These are phyloP conservation scores for Picochlorum sp. DNA, from an alignment of 139 green algal genomes.

Conservation along the genomic window DNA sequence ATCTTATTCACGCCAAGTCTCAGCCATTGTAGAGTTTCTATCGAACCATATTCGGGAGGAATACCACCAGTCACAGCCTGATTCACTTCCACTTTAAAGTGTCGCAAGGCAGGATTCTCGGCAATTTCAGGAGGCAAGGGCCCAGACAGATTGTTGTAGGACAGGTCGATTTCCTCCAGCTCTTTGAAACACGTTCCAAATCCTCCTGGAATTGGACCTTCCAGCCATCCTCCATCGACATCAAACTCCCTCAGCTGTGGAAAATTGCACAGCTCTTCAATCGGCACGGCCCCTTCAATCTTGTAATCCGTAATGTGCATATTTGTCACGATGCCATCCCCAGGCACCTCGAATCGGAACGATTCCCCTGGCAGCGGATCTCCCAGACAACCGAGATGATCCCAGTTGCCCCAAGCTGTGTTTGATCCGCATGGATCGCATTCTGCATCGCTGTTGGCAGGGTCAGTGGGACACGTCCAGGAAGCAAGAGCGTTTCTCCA, in stretches of 20 bases:
- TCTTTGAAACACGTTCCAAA: conserved; percentile 18
- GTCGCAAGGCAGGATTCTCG: conserved; percentile 3
- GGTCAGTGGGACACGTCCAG: conserved; percentile 11
- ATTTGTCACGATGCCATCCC: conserved; percentile 13
- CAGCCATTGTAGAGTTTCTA: conserved; percentile 8
- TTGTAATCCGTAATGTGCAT: conserved; percentile 26
- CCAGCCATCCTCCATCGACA: conserved; percentile 14
- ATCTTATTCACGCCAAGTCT: conserved; percentile 16
- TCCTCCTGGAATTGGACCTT: conserved; percentile 6
- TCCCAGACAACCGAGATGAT: conserved; percentile 16
- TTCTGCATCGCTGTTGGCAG: background rate
- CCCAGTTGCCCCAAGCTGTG: conserved; percentile 13
- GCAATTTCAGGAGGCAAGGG: conserved; percentile 14
- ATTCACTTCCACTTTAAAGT: conserved; percentile 19
- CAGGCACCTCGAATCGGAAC: background rate
- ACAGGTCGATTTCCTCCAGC: conserved; percentile 25
- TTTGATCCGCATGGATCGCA: conserved; percentile 9
- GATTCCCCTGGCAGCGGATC: background rate
- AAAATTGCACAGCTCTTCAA: conserved; percentile 16
- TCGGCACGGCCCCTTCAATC: conserved; percentile 12
- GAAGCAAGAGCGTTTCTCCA: conserved; percentile 12
- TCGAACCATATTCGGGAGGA: conserved; percentile 9
- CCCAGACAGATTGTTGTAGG: conserved; percentile 21
- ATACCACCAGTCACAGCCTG: conserved; percentile 7
- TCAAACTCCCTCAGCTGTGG: conserved; percentile 10